Conservation (phyloP, 768 basidiomycete species). For the Boletus reticuloceps region DNA sequence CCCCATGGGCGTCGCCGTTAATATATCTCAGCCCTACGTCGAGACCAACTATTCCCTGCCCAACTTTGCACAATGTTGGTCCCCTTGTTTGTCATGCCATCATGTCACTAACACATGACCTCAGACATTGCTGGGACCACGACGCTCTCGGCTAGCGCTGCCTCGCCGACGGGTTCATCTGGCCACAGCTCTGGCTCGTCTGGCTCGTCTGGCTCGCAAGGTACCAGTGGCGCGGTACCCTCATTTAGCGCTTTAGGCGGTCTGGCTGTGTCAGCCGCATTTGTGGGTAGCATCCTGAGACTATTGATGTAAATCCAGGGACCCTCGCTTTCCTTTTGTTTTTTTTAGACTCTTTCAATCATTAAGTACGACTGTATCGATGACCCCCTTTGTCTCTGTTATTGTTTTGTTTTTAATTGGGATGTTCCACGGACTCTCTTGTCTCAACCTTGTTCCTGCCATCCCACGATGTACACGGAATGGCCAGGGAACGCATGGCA, state of each 20-base stretch:
- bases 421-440: no score
- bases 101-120: background rate
- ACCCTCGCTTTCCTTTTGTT: background rate
- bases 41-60: constrained; percentile 44
- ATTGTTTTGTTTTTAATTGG: no score
- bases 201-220: constrained; percentile 1
- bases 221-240: background rate
- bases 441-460: no score
- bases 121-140: constrained; percentile 28
- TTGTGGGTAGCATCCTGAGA: constrained; percentile 13
- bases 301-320: constrained; percentile 18
- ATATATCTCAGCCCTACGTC: constrained; percentile 51
- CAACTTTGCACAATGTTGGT: constrained; percentile 45
- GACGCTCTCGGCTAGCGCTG: background rate
- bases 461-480: no score
- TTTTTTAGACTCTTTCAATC: no score
- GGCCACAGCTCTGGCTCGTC: constrained; percentile 10
- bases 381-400: no score
- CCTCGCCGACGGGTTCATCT: constrained; percentile 1
- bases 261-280: constrained; percentile 13
- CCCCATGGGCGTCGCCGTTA: constrained; percentile 51
- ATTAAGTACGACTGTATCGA: no score
- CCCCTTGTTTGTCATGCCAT: background rate
- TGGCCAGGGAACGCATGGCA: no score
- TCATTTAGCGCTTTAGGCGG: constrained; percentile 4